Conservation (phyloP, 345 rosid genomes). For the Clausena lansium region DNA sequence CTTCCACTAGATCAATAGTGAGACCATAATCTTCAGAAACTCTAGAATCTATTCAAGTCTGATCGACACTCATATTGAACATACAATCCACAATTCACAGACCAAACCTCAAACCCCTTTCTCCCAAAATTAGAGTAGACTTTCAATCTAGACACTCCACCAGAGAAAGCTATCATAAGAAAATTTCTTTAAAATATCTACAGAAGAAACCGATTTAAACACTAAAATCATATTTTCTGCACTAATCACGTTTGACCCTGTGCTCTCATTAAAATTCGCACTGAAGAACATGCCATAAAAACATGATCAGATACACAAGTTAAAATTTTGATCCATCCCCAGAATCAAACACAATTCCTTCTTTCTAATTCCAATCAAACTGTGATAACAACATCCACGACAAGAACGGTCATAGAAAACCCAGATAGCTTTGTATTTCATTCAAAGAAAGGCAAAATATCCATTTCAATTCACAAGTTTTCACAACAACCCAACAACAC, state of each 20-base stretch:
- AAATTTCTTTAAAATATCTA: neutral
- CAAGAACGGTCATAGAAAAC: neutral
- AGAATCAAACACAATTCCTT: neutral
- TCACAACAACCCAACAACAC: neutral
- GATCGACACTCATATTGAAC: neutral
- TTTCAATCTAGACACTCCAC: neutral
- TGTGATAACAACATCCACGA: neutral
- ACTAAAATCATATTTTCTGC: neutral
- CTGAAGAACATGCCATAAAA: neutral
- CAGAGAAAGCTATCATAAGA: neutral
- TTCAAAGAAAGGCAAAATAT: neutral
- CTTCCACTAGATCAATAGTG: neutral
- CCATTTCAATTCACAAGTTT: neutral
- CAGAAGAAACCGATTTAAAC: neutral
- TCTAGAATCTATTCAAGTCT: neutral
- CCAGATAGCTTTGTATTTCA: neutral
- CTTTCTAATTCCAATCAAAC: neutral
- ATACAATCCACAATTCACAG: neutral
- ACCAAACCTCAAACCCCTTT: neutral
- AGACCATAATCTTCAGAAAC: neutral
- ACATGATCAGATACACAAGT: neutral
- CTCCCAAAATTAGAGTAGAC: neutral
- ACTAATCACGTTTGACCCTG: neutral
- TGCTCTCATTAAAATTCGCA: neutral
- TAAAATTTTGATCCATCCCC: neutral